These are phyloP conservation scores for Eucalyptus victrix DNA, from an alignment of 345 rosid genomes.

Conservation along the genomic window DNA sequence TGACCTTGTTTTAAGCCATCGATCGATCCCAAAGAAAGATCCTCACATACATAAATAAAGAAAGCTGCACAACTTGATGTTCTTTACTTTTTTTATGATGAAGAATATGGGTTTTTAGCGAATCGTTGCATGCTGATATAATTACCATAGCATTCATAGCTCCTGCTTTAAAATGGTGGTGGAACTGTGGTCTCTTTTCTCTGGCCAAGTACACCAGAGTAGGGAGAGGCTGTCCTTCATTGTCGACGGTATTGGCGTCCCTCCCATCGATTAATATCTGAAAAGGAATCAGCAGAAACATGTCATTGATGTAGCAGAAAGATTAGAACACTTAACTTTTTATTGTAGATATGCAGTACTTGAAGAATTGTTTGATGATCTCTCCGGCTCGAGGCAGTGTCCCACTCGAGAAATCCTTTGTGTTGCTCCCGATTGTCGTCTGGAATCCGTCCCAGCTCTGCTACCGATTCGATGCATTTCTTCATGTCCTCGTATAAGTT, in stretches of 20 bases:
- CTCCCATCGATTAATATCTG: slow-evolving; percentile 1
- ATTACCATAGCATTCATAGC: slow-evolving; percentile 37
- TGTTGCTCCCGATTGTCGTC: slow-evolving; percentile 5
- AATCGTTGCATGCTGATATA: neutral
- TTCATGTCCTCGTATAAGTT: slow-evolving; percentile 19
- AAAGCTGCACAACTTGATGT: neutral
- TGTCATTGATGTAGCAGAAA: neutral
- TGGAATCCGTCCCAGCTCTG: slow-evolving; percentile 6
- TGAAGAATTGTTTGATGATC: slow-evolving; percentile 28
- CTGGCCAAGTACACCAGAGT: slow-evolving; percentile 28
- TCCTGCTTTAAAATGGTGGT: slow-evolving; percentile 43
- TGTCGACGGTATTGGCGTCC: slow-evolving; percentile 2
- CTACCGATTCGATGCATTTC: slow-evolving; percentile 2
- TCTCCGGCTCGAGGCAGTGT: neutral
- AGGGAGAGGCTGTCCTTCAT: slow-evolving; percentile 21
- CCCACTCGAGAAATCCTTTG: slow-evolving; percentile 20
- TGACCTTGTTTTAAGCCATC: neutral
- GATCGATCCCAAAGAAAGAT: neutral
- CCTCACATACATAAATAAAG: neutral
- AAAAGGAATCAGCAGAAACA: neutral
- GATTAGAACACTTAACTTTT: neutral
- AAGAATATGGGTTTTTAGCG: neutral
- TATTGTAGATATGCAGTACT: neutral
- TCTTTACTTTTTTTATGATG: no score
- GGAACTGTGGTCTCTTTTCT: slow-evolving; percentile 25